Evolutionary conservation across 208 protist genomes (phyloP).

Genomic region (Trypanosoma theileri): DNA sequence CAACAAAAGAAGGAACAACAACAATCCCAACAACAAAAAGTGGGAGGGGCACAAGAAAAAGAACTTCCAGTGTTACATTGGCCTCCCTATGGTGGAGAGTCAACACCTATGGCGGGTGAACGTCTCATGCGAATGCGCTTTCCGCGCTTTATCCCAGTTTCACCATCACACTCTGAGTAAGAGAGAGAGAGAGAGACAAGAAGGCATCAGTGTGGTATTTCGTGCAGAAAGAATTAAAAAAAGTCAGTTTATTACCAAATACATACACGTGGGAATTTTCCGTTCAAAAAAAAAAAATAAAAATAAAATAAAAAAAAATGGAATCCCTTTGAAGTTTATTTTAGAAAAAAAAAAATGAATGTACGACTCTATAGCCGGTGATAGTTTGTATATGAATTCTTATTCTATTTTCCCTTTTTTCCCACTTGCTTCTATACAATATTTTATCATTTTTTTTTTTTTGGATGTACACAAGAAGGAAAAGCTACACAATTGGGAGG

Average conservation of each 20-base stretch:
- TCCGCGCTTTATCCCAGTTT: constrained; percentile 10
- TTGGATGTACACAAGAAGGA: too few species aligned
- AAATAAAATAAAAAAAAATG: constrained; percentile 8
- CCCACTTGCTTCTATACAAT: background rate
- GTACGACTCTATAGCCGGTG: background rate
- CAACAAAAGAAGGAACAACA: constrained; percentile 6
- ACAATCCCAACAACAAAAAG: background rate
- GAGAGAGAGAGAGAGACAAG: too few species aligned
- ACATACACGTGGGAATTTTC: too few species aligned
- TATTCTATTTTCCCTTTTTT: background rate
- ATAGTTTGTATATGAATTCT: background rate
- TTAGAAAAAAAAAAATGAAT: background rate
- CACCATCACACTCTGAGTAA: constrained; percentile 2
- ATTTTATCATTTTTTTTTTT: background rate
- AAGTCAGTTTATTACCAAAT: too few species aligned
- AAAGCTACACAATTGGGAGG: too few species aligned
- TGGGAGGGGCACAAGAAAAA: constrained; percentile 2
- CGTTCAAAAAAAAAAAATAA: constrained; percentile 1
- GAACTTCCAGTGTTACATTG: background rate
- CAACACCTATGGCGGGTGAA: constrained; percentile 25
- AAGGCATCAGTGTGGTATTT: too few species aligned
- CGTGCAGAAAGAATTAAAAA: too few species aligned
- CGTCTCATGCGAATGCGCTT: constrained; percentile 32
- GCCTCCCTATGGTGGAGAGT: background rate
- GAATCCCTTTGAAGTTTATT: background rate